Percentiles rank a stretch among this genome's conserved stretches.
Evolutionary conservation across 495 filamentous ascomycete genomes (phyloP).

Genomic region (Letharia lupina): DNA sequence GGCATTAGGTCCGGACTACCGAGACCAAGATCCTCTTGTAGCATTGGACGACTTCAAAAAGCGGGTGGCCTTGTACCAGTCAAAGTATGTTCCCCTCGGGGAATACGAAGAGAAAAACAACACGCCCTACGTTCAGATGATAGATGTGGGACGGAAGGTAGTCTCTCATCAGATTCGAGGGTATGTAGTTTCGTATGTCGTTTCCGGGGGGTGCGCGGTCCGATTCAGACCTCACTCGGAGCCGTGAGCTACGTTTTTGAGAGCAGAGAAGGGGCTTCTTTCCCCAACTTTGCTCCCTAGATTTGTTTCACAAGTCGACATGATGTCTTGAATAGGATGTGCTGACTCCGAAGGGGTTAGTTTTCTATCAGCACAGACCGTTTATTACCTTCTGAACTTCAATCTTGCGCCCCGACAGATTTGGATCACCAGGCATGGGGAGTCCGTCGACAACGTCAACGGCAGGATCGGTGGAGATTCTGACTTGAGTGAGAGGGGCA

Average conservation of each 20-base stretch:
- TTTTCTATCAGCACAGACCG: constrained; percentile 82
- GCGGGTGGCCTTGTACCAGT: constrained; percentile 86
- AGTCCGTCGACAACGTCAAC: constrained; percentile 68
- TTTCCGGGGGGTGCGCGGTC: not conserved
- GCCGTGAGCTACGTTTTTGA: not conserved
- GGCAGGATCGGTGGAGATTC: constrained; percentile 83
- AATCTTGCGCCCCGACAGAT: constrained; percentile 92
- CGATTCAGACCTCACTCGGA: not conserved
- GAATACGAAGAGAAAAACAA: constrained; percentile 81
- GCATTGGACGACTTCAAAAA: constrained; percentile 87
- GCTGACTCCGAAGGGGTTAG: not conserved
- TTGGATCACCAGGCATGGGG: constrained; percentile 94
- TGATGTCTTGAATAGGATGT: not conserved
- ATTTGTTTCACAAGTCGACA: not conserved
- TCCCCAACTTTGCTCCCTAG: not conserved
- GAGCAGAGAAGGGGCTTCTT: not conserved
- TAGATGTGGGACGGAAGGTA: constrained; percentile 91
- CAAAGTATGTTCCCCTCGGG: constrained; percentile 83
- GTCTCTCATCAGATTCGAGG: constrained; percentile 83
- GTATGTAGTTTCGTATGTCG: not conserved
- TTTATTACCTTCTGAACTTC: constrained; percentile 91
- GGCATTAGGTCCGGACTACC: constrained; percentile 82
- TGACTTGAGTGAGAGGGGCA: constrained; percentile 65
- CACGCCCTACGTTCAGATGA: constrained; percentile 94
- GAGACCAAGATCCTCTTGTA: constrained; percentile 74